Base-by-base conservation (phyloP, 164 flowering plant genomes). In the Piper betle region DNA sequence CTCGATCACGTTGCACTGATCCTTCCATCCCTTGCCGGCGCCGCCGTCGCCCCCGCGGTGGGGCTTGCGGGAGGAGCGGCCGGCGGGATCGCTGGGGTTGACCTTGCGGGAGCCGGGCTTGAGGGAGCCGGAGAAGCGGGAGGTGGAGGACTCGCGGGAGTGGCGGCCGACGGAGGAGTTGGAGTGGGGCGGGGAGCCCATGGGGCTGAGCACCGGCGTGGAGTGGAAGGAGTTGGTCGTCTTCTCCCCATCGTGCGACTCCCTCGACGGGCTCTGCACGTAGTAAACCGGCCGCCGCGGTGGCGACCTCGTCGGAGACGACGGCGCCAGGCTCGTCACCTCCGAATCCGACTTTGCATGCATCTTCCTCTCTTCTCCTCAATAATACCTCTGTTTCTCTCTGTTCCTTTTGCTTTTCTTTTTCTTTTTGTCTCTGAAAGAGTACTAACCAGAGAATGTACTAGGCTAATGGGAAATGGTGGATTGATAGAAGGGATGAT, bases 161-260 rank as follows among this genome's bases (percentile, higher is more conserved):
- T 89, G 96, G 67, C 79, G 89, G 37, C 93, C 91, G 16, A 84
- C 65, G 58, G 91, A 86, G 66, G 96, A 88, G 64, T 83, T 79
- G 11, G 96, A 86, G 67, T 87, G 97, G 0, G 88, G 97, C 0
- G 97, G 97, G 1, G 97, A 87, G 6, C 84, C 90, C 69, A 64
- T 68, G 16, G 94, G 96, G 66, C 87, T 83, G 62, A 82, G 69
- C 37, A 80, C 81, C 17, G 96, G 96, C 3, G 96, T 87, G 19
- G 97, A 90, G 68, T 87, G 95, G 64, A 87, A 80, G 39, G 97
- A 87, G 18, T 84, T 79, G n/a, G 83, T 79, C 40, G 86, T 80
- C 67, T 82, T 87, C 59, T 80, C 84, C 12, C 84, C 87, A 66
- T 85, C 87, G 70, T 79, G 84, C 10, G 89, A 84, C 65, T 86